These are phyloP conservation scores for Lasiodiplodia sp. DNA, from an alignment of 2,329 filamentous ascomycete genomes.

Conservation along the genomic window DNA sequence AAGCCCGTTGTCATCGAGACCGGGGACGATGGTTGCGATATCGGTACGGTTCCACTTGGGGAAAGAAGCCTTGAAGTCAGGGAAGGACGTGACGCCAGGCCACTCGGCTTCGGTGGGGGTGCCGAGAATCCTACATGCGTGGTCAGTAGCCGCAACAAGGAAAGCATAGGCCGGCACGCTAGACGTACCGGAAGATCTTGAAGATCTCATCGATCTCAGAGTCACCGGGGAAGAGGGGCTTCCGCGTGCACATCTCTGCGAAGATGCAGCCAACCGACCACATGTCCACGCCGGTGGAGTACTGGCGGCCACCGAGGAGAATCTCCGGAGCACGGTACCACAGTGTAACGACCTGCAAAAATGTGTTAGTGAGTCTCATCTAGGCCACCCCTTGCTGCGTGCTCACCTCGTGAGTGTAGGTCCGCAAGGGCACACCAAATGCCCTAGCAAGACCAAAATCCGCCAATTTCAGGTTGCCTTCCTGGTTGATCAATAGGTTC, in stretches of 20 bases:
- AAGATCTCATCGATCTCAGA: conserved; percentile 95
- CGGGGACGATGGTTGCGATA: conserved; percentile 70
- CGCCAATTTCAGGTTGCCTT: conserved; percentile 88
- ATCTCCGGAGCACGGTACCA: conserved; percentile 95
- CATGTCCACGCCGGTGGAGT: conserved; percentile 94
- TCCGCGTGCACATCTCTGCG: conserved; percentile 94
- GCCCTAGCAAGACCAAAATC: conserved; percentile 90
- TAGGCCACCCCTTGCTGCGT: neutral
- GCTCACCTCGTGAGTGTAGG: conserved; percentile 84
- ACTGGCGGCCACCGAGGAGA: conserved; percentile 86
- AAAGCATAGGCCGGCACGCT: neutral
- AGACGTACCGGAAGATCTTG: conserved; percentile 85
- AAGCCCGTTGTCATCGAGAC: conserved; percentile 74
- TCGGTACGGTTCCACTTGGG: conserved; percentile 85
- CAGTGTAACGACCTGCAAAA: conserved; percentile 76
- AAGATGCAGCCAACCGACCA: conserved; percentile 96
- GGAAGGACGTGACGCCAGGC: conserved; percentile 94
- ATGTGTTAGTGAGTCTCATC: conserved; percentile 31
- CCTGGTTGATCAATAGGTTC: conserved; percentile 84
- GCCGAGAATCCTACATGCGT: conserved; percentile 65
- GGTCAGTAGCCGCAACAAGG: conserved; percentile 16
- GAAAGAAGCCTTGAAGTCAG: conserved; percentile 91
- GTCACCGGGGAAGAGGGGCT: conserved; percentile 90
- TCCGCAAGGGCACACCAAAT: conserved; percentile 88
- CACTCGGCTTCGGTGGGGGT: conserved; percentile 83